phyloP scores from a whole-genome alignment of 441 rosid genomes.

The Metrosideros polymorpha region DNA sequence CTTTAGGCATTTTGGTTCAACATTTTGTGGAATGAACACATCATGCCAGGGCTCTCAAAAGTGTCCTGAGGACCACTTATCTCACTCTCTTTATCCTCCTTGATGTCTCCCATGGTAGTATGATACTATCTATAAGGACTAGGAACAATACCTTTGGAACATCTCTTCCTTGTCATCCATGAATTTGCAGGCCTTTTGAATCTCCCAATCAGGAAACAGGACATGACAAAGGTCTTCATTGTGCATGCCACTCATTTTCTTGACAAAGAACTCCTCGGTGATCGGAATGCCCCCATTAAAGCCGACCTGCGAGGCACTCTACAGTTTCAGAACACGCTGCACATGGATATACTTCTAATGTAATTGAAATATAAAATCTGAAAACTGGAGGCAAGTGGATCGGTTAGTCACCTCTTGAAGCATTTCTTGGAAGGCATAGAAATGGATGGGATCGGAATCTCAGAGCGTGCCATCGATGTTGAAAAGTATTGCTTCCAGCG shows the following conservation, averaged over 20 bases:
- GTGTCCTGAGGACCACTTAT: not conserved
- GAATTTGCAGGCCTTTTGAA: conserved; percentile 2
- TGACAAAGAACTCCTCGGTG: conserved; percentile 9
- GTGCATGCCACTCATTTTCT: conserved; percentile 10
- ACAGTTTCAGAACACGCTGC: not conserved
- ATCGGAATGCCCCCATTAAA: conserved; percentile 12
- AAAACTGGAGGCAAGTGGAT: not conserved
- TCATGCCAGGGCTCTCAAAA: not conserved
- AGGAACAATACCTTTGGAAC: conserved; percentile 5
- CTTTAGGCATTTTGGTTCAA: not conserved
- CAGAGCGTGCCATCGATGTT: conserved; percentile 12
- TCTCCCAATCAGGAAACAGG: conserved; percentile 11
- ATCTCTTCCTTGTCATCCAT: conserved; percentile 15
- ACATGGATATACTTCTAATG: not conserved
- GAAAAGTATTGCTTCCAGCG: conserved; percentile 5
- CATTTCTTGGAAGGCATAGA: conserved; percentile 9
- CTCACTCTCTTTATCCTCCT: not conserved
- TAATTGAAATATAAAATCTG: not conserved
- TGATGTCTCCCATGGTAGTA: not conserved
- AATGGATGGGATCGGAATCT: conserved; percentile 12
- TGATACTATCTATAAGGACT: not conserved
- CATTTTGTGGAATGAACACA: not conserved
- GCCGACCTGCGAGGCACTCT: not conserved
- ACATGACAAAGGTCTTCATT: conserved; percentile 2
- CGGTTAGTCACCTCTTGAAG: conserved; percentile 3